phyloP scores from a whole-genome alignment of 495 filamentous ascomycete genomes.

The Aspergillus nidulans region DNA sequence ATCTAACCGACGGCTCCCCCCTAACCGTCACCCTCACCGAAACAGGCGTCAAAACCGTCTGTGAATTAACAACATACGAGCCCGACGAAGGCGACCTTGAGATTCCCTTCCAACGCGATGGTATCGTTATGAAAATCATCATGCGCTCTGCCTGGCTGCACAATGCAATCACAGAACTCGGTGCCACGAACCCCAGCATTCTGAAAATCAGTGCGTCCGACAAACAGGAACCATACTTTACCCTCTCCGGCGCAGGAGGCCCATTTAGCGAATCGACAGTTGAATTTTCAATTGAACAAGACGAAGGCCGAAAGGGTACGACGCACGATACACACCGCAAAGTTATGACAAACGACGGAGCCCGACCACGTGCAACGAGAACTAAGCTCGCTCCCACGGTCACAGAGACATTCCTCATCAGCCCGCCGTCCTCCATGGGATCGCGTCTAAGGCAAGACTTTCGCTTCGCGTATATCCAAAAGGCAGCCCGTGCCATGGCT shows the following conservation, averaged over 20 bases:
- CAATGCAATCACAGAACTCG: constrained; percentile 79
- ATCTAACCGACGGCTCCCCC: constrained; percentile 64
- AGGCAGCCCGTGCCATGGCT: constrained; percentile 81
- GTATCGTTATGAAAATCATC: constrained; percentile 86
- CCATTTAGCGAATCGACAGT: constrained; percentile 75
- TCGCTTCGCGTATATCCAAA: constrained; percentile 78
- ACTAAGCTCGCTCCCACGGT: constrained; percentile 41
- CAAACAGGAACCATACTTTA: constrained; percentile 60
- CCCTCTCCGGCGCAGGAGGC: constrained; percentile 64
- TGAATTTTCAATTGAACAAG: constrained; percentile 71
- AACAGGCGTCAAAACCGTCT: constrained; percentile 80
- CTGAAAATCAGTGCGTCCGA: constrained; percentile 62
- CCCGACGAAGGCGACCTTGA: constrained; percentile 58
- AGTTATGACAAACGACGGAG: constrained; percentile 32
- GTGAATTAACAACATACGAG: constrained; percentile 88
- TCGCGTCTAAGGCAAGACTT: constrained; percentile 50
- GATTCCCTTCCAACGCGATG: constrained; percentile 78
- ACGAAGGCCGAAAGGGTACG: constrained; percentile 32
- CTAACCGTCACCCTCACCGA: constrained; percentile 80
- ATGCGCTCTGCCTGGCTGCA: constrained; percentile 80
- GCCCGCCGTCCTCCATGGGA: constrained; percentile 40
- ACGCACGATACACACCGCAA: constrained; percentile 24
- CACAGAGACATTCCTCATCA: constrained; percentile 47
- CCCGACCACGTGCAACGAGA: constrained; percentile 41
- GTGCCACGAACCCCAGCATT: constrained; percentile 61